Conservation (phyloP, 2,329 filamentous ascomycete species). For the Gnomoniopsis smithogilvyi region DNA sequence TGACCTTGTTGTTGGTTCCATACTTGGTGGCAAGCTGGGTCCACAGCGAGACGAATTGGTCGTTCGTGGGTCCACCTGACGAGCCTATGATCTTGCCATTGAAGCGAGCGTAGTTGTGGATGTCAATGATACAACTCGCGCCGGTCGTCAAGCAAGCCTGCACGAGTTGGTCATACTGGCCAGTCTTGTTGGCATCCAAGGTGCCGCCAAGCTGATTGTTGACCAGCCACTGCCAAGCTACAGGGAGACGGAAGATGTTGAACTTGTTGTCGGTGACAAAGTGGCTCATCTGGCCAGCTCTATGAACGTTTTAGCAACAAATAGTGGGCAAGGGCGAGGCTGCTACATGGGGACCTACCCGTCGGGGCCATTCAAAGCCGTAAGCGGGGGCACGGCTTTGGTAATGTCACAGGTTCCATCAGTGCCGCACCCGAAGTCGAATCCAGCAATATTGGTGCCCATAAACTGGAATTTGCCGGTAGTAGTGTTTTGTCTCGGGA, state of each 20-base stretch:
- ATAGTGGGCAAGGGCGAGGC: background rate
- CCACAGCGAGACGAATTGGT: constrained; percentile 60
- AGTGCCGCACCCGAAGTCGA: constrained; percentile 43
- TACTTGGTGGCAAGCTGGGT: constrained; percentile 55
- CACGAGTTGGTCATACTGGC: constrained; percentile 45
- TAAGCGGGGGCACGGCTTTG: constrained; percentile 29
- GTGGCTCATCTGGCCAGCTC: constrained; percentile 49
- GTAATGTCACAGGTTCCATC: constrained; percentile 34
- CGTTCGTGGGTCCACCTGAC: constrained; percentile 58
- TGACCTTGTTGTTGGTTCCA: constrained; percentile 38
- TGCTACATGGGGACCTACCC: constrained; percentile 21
- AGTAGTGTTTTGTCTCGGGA: background rate
- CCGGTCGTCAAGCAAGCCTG: constrained; percentile 46
- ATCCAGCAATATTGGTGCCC: constrained; percentile 43
- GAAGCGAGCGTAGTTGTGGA: constrained; percentile 44
- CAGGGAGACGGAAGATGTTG: constrained; percentile 54
- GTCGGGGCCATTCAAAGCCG: constrained; percentile 27
- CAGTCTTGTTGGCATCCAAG: constrained; percentile 38
- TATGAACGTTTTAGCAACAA: constrained; percentile 19
- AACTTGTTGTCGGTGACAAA: constrained; percentile 52
- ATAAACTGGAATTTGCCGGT: background rate
- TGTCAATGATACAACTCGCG: constrained; percentile 47
- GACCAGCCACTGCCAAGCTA: constrained; percentile 51
- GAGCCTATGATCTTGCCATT: constrained; percentile 61
- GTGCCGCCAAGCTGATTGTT: constrained; percentile 38